These are phyloP conservation scores for Flaveria sonorensis DNA, from an alignment of 129 eudicot genomes.

Conservation along the genomic window DNA sequence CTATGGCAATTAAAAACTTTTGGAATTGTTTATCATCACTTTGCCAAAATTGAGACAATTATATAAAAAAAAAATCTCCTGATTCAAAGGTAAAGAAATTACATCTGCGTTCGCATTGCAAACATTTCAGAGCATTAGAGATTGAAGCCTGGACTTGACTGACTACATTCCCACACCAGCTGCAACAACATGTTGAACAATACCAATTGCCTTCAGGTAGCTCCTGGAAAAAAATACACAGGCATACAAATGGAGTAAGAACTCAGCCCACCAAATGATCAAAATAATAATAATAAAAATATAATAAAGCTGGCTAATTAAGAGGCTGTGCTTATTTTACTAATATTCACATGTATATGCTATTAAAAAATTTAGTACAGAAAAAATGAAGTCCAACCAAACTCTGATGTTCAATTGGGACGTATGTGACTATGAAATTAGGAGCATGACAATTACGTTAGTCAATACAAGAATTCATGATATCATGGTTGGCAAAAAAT, in stretches of 20 bases:
- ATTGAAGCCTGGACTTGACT: slow-evolving; percentile 43
- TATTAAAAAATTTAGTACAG: background rate
- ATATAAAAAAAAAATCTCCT: background rate
- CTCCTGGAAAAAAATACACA: slow-evolving; percentile 49
- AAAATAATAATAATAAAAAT: background rate
- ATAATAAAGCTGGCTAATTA: slow-evolving; percentile 14
- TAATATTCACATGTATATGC: slow-evolving; percentile 12
- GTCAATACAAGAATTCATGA: background rate
- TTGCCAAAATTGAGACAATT: background rate
- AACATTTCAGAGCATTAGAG: slow-evolving; percentile 51
- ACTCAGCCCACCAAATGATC: background rate
- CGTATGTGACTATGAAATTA: background rate
- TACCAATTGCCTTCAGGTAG: slow-evolving; percentile 92
- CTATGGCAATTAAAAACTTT: background rate
- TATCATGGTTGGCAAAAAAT: background rate
- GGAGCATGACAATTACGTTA: background rate
- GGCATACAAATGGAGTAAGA: slow-evolving; percentile 23
- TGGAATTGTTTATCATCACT: background rate
- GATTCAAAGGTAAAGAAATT: slow-evolving; percentile 31
- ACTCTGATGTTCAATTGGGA: background rate
- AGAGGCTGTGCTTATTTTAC: background rate
- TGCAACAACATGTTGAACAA: slow-evolving; percentile 74
- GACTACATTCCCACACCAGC: slow-evolving; percentile 66
- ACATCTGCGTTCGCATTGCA: slow-evolving; percentile 79
- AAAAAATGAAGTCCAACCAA: slow-evolving; percentile 12